phyloP scores from a whole-genome alignment of 441 rosid species.

The Gossypium gossypioides region DNA sequence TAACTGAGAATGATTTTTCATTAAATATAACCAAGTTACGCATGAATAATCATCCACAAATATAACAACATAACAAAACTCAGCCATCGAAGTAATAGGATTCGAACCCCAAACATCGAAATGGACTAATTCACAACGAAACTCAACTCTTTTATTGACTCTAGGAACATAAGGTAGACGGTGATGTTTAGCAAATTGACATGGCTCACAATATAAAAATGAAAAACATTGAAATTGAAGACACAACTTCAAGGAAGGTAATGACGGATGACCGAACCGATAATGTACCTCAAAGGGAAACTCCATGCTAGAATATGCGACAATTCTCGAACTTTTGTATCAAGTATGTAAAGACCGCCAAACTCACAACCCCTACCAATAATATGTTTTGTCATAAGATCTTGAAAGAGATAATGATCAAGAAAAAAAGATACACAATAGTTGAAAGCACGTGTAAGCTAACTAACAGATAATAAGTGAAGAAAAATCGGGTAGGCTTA shows the following conservation, averaged over 20 bases:
- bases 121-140: neutral
- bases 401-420: neutral
- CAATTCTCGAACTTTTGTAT: neutral
- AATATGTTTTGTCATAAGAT: neutral
- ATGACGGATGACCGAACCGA: neutral
- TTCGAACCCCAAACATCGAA: neutral
- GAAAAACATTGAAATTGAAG: neutral
- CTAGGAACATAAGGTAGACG: neutral
- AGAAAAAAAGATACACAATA: neutral
- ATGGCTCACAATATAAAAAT: neutral
- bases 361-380: neutral
- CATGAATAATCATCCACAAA: neutral
- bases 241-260: neutral
- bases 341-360: neutral
- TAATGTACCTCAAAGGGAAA: neutral
- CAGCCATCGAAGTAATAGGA: neutral
- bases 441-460: neutral
- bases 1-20: neutral
- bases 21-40: neutral
- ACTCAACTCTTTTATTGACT: neutral
- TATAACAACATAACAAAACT: neutral
- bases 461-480: neutral
- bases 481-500: neutral
- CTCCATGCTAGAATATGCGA: neutral
- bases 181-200: neutral